phyloP scores from a whole-genome alignment of 345 rosid genomes.

The Laguncularia racemosa region DNA sequence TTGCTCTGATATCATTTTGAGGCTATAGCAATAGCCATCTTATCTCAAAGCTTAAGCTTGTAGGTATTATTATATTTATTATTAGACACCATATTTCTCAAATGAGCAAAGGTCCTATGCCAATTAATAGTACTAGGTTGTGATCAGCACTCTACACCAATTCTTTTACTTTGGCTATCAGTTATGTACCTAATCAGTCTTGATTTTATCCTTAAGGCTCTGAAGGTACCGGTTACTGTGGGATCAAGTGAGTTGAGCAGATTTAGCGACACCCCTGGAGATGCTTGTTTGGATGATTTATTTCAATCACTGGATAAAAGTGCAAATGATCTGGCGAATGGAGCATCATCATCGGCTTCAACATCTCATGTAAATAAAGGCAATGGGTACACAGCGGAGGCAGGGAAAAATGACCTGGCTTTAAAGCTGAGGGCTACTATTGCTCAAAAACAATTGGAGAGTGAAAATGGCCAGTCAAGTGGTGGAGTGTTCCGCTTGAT shows the following conservation, averaged over 20 bases:
- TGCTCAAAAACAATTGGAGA: slow-evolving; percentile 92
- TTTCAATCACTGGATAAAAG: slow-evolving; percentile 75
- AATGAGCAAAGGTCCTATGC: no score
- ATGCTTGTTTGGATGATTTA: slow-evolving; percentile 93
- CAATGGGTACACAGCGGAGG: slow-evolving; percentile 41
- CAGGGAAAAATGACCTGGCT: slow-evolving; percentile 83
- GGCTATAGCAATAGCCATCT: no score
- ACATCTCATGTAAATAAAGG: slow-evolving; percentile 54
- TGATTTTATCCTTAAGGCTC: slow-evolving; percentile 38
- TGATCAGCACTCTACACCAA: no score
- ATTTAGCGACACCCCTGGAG: slow-evolving; percentile 93
- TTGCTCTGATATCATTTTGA: no score
- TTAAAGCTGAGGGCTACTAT: slow-evolving; percentile 84
- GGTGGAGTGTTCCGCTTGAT: slow-evolving; percentile 81
- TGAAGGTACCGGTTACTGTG: slow-evolving; percentile 36
- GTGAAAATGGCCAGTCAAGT: slow-evolving; percentile 62
- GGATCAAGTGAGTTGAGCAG: slow-evolving; percentile 75
- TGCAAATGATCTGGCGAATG: slow-evolving; percentile 43
- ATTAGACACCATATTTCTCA: no score
- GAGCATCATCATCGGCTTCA: slow-evolving; percentile 79
- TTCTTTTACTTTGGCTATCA: no score
- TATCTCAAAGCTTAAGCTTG: no score
- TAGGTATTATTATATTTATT: no score
- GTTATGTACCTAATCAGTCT: slow-evolving; percentile 1
- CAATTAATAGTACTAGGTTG: no score